These are phyloP conservation scores for Pichia membranifaciens DNA, from an alignment of 805 yeast genomes.

Conservation along the genomic window DNA sequence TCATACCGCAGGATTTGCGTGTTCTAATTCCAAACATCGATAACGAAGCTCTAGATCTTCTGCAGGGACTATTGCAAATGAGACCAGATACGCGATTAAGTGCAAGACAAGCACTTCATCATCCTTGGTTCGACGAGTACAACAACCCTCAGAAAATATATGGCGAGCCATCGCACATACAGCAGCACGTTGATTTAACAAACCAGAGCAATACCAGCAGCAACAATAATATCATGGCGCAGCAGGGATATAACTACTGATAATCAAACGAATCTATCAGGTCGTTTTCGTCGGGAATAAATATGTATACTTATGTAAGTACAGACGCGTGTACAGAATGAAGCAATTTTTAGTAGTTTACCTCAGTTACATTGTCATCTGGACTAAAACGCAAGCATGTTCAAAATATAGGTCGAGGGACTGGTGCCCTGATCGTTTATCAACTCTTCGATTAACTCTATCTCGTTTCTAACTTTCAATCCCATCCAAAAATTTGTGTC, in stretches of 20 bases:
- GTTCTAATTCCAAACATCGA: conserved; percentile 64
- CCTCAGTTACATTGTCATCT: not conserved
- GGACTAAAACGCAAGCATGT: conserved; percentile 6
- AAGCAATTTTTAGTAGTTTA: too few relatives aligned
- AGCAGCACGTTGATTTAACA: conserved; percentile 3
- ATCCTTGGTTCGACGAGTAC: conserved; percentile 80
- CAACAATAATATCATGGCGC: conserved; percentile 6
- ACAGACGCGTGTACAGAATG: not conserved
- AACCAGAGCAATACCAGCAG: conserved; percentile 9
- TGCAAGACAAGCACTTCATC: conserved; percentile 56
- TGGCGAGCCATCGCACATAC: conserved; percentile 8
- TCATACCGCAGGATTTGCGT: conserved; percentile 82
- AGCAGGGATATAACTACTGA: conserved; percentile 7
- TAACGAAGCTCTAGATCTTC: conserved; percentile 59
- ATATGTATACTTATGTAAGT: not conserved
- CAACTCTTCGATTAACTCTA: conserved; percentile 9
- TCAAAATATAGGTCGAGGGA: conserved; percentile 1
- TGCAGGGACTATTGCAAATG: conserved; percentile 54
- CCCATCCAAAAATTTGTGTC: conserved; percentile 7
- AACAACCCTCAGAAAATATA: conserved; percentile 25
- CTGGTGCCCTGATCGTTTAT: not conserved
- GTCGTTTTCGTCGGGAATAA: too few relatives aligned
- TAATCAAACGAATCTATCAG: not conserved
- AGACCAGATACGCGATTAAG: conserved; percentile 56
- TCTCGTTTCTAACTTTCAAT: not conserved